These are phyloP conservation scores for Ceratocystis eucalypticola DNA, from an alignment of 2,329 filamentous ascomycete species.

Conservation along the genomic window DNA sequence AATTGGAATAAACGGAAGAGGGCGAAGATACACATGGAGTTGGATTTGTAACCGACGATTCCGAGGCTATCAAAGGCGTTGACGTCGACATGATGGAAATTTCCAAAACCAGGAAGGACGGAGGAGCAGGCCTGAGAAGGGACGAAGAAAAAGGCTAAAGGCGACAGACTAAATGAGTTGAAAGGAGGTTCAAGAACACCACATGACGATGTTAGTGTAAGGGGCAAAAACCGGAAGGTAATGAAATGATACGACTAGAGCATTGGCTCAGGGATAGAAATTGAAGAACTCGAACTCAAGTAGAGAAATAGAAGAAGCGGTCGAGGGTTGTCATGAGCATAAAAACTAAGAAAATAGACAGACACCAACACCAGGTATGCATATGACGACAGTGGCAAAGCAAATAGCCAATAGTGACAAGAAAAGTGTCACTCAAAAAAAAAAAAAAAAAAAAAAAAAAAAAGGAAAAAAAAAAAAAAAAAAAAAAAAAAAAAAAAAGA, in stretches of 20 bases:
- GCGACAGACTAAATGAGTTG: neutral
- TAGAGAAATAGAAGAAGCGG: neutral
- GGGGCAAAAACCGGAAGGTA: neutral
- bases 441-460: neutral
- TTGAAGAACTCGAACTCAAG: neutral
- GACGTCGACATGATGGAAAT: slow-evolving; percentile 11
- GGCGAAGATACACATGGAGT: slow-evolving; percentile 16
- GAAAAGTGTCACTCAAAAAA: neutral
- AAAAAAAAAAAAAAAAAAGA: neutral
- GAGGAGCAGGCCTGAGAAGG: neutral
- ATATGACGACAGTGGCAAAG: neutral
- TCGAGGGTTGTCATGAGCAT: neutral
- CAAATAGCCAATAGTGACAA: neutral
- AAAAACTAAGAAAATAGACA: neutral
- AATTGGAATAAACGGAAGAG: slow-evolving; percentile 16
- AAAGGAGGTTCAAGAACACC: neutral
- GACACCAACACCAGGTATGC: neutral
- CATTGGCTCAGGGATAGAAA: neutral
- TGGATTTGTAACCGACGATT: slow-evolving; percentile 6
- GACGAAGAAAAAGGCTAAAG: neutral
- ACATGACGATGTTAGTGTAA: neutral
- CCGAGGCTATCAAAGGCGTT: slow-evolving; percentile 6
- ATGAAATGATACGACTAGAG: neutral
- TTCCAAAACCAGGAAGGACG: neutral
- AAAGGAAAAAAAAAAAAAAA: neutral